Conservation (phyloP, 2,329 filamentous ascomycete genomes). For the Sporothrix phasma region DNA sequence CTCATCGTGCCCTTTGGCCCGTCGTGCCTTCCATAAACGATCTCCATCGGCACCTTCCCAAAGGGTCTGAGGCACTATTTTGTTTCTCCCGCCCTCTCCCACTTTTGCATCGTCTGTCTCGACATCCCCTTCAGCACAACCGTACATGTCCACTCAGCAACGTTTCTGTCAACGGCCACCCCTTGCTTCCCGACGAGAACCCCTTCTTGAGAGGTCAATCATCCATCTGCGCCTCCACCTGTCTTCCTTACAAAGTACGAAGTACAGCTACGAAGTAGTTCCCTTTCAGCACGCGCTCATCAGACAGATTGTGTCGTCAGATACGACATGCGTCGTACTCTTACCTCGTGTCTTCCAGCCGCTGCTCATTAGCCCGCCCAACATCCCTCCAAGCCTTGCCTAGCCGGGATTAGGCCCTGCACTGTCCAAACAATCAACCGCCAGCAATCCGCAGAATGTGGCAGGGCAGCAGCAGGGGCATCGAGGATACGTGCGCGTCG, state of each 20-base stretch:
- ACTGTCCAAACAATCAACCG: not conserved
- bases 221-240: not conserved
- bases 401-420: slow-evolving; percentile 1
- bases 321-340: too few species aligned
- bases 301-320: too few species aligned
- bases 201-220: not conserved
- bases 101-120: not conserved
- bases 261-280: too few species aligned
- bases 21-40: not conserved
- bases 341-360: too few species aligned
- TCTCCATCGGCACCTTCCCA: not conserved
- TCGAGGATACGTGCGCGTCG: slow-evolving; percentile 5
- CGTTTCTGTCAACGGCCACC: not conserved
- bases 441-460: not conserved
- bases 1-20: not conserved
- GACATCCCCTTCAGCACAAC: too few species aligned
- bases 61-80: not conserved
- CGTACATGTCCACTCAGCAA: not conserved
- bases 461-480: slow-evolving; percentile 6
- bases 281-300: too few species aligned
- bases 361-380: not conserved
- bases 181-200: not conserved
- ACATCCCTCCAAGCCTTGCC: not conserved
- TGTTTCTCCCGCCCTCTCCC: not conserved
- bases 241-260: not conserved